Evolutionary conservation across 75 land plant genomes (phyloP).

Genomic region (Pinus taeda): DNA sequence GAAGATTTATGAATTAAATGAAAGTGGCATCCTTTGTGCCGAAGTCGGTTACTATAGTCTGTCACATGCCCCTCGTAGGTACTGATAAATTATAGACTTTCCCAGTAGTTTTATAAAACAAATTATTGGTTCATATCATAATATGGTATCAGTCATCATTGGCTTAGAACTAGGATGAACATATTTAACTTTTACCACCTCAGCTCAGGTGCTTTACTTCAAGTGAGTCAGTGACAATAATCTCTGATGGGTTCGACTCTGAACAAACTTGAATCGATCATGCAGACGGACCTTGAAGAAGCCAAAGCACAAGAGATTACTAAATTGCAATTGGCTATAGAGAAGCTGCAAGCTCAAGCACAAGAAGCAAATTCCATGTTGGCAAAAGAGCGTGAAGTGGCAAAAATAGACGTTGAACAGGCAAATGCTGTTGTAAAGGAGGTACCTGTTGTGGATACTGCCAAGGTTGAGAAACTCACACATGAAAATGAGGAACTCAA

Average conservation of each 20-base stretch:
- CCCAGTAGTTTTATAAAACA: background rate
- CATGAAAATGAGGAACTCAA: conserved; percentile 61
- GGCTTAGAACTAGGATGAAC: background rate
- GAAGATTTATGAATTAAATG: background rate
- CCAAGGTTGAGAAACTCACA: conserved; percentile 55
- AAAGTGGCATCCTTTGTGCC: background rate
- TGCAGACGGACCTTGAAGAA: conserved; percentile 86
- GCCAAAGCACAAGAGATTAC: conserved; percentile 79
- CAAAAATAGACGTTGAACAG: conserved; percentile 66
- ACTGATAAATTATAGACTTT: conserved; percentile 1
- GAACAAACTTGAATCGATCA: background rate
- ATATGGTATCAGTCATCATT: background rate
- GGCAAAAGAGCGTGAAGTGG: conserved; percentile 55
- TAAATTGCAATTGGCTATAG: conserved; percentile 62
- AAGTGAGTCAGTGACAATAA: background rate
- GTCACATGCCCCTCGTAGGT: background rate
- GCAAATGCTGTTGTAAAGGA: conserved; percentile 73
- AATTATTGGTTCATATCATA: background rate
- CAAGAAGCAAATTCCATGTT: conserved; percentile 61
- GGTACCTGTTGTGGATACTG: conserved; percentile 65
- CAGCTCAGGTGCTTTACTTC: background rate
- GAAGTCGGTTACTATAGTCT: background rate
- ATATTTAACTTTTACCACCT: background rate
- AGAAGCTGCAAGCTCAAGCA: conserved; percentile 60
- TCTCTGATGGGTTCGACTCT: background rate